Evolutionary conservation across 1,284 basidiomycete genomes (phyloP).

Genomic region (Coniferiporia sulphurascens): DNA sequence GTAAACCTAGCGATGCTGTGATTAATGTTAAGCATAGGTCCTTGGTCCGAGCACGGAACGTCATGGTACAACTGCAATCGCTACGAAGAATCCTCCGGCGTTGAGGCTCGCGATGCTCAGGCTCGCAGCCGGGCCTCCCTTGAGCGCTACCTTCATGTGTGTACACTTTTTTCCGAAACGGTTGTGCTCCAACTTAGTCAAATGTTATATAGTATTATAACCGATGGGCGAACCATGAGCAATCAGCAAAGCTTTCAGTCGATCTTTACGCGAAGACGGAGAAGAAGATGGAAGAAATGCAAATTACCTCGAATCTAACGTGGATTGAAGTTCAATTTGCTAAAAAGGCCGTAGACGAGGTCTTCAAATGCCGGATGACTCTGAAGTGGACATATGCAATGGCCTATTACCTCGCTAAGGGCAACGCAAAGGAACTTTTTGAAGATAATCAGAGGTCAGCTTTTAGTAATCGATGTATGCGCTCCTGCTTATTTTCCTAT

Average conservation of each 20-base stretch:
- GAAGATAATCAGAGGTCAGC: conserved; percentile 91
- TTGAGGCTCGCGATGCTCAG: conserved; percentile 87
- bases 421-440: conserved; percentile 93
- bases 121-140: conserved; percentile 84
- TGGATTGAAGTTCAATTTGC: conserved; percentile 99
- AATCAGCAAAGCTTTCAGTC: conserved; percentile 91
- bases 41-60: conserved; percentile 97
- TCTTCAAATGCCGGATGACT: conserved; percentile 88
- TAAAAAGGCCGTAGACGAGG: conserved; percentile 93
- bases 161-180: conserved; percentile 29
- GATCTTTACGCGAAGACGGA: conserved; percentile 93
- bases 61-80: conserved; percentile 98
- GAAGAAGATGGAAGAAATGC: conserved; percentile 99
- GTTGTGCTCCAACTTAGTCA: background rate
- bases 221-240: conserved; percentile 97
- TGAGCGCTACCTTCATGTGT: conserved; percentile 93
- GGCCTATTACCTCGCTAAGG: conserved; percentile 89
- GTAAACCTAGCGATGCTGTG: background rate
- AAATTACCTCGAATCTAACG: conserved; percentile 82
- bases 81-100: conserved; percentile 89
- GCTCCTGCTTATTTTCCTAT: background rate
- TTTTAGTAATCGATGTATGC: conserved; percentile 1
- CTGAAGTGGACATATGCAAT: conserved; percentile 99
- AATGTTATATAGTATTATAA: conserved; percentile 82
- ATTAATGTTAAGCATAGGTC: conserved; percentile 42